Conservation (phyloP, 371 early-diverging fungal genomes). For the Basidiobolus meristosporus region DNA sequence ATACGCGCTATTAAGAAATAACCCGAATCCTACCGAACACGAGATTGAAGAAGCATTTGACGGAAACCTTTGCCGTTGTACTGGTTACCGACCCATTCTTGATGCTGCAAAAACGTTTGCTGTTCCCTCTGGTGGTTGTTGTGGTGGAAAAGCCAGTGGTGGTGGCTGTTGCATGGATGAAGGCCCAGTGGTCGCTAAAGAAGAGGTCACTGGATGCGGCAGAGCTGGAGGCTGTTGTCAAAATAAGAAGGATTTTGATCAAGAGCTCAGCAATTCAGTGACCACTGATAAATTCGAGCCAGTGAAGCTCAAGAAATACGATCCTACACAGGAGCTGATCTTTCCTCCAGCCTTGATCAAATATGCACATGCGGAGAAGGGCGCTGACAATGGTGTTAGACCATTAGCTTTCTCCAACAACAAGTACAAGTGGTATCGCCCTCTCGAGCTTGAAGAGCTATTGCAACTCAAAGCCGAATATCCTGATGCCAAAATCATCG, state of each 20-base stretch:
- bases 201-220: conserved; percentile 4
- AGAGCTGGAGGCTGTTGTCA: conserved; percentile 9
- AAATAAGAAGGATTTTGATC: conserved; percentile 3
- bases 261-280: not conserved
- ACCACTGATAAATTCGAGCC: conserved; percentile 4
- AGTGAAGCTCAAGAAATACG: conserved; percentile 20
- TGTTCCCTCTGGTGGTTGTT: conserved; percentile 5
- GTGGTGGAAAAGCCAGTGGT: conserved; percentile 5
- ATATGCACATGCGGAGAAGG: conserved; percentile 7
- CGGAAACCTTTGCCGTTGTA: conserved; percentile 70
- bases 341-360: conserved; percentile 32
- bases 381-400: not conserved
- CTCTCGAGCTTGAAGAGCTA: conserved; percentile 30
- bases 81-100: conserved; percentile 62
- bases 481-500: conserved; percentile 43
- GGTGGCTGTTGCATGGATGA: conserved; percentile 5
- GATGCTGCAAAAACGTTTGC: conserved; percentile 43
- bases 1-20: conserved; percentile 44
- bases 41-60: conserved; percentile 65
- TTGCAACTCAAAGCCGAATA: conserved; percentile 23
- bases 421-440: conserved; percentile 33
- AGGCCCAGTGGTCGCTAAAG: conserved; percentile 3
- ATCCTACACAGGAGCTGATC: conserved; percentile 29
- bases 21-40: conserved; percentile 28
- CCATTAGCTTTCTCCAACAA: conserved; percentile 13